Evolutionary conservation across 2,329 filamentous ascomycete species (phyloP), one percentile per base, ranked within the genome.

Genomic region (Plectosphaerella sp.): DNA sequence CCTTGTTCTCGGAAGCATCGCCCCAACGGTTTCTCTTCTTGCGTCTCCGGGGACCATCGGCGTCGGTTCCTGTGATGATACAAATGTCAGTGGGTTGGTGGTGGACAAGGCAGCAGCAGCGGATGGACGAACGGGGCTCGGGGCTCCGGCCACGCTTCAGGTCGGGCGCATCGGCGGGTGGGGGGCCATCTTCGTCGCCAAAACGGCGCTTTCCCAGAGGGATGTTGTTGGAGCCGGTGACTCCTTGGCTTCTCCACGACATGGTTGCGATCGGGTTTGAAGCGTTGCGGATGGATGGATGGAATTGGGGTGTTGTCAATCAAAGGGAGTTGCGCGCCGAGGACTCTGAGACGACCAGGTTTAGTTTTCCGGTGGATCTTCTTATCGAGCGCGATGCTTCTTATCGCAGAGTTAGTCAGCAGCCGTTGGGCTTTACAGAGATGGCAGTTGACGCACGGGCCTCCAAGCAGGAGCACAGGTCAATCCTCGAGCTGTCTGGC

Each of bases 11-110:
- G 51, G 91, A 88, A 56, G 90, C 90, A 72, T 97, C 93, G 60
- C 94, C 94, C 94, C 94, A 99, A 68, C 94, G 87, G 71, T 99
- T 99, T 70, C 93, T 88, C 87, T 97, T 97, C 86, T 96, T 97
- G 71, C 94, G 90, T 64, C 88, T 88, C 69, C 89, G 89, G 57
- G 87, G 83, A 53, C 90, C 93, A 72, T 97, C 92, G 48, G 71
- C 68, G 54, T 81, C 79, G 57, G 77, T 72, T 60, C 79, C 77
- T 66, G 72, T 66, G 53, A 18, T 53, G n/a, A 69, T 67, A 71
- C 52, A 22, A 51, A 51, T 48, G 54, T 45, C 52, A 39, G 12
- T 41, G 37, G n/a, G 28, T 12, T 33, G 28, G 11, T 33, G 28
- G 11, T 9, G 28, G 28, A 33, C 14, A 20, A 20, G 42, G 11